Conservation (phyloP, 1,139 yeast species). For the Geotrichum carabidarum region DNA sequence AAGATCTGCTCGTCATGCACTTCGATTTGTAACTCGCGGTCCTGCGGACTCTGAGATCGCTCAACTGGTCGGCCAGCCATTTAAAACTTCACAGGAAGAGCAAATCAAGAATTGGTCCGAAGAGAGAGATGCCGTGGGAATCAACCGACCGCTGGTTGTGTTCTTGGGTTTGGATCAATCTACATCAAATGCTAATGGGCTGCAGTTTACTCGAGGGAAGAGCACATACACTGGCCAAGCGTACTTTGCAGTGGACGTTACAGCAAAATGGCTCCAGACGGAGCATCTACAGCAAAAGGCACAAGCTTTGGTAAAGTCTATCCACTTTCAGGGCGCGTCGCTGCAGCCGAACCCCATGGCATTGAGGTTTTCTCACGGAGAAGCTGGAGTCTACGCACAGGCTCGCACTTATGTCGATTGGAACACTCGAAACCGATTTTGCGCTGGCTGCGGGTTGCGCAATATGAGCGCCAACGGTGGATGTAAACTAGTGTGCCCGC, state of each 20-base stretch:
- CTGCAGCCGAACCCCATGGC: constrained; percentile 32
- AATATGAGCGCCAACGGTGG: constrained; percentile 77
- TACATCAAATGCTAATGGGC: constrained; percentile 21
- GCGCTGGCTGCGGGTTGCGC: constrained; percentile 82
- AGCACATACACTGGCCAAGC: constrained; percentile 62
- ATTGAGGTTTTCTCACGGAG: constrained; percentile 30
- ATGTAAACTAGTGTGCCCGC: constrained; percentile 65
- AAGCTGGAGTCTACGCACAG: constrained; percentile 67
- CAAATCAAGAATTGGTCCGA: constrained; percentile 34
- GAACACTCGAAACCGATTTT: constrained; percentile 66
- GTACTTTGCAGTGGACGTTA: constrained; percentile 68
- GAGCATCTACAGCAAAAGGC: constrained; percentile 16
- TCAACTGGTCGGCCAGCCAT: constrained; percentile 37
- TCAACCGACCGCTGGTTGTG: constrained; percentile 44
- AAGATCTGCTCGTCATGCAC: constrained; percentile 11
- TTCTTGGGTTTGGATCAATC: constrained; percentile 68
- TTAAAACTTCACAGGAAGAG: constrained; percentile 28
- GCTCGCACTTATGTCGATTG: constrained; percentile 84
- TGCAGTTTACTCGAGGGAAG: not conserved
- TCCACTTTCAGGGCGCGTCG: constrained; percentile 34
- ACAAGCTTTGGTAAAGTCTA: constrained; percentile 27
- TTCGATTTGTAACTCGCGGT: constrained; percentile 21
- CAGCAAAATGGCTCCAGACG: constrained; percentile 27
- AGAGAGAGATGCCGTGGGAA: constrained; percentile 38
- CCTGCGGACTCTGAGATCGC: constrained; percentile 19